Percentiles rank a stretch among this genome's conserved stretches.
phyloP scores from a whole-genome alignment of 208 protist species.

The Phytomonas francai region DNA sequence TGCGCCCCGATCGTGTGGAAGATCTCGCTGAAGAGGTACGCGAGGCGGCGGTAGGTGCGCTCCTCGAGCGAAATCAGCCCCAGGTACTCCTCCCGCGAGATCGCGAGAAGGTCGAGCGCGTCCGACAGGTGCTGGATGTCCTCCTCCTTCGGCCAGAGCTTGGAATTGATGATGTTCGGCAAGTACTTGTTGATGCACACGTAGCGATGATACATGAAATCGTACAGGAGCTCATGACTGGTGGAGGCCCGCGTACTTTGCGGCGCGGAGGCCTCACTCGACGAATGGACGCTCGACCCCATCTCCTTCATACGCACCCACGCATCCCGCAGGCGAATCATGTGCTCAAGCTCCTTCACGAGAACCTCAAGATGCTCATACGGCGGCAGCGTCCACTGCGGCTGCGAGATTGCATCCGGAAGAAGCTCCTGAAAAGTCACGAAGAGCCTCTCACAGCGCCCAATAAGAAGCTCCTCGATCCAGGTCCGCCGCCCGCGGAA shows the following conservation, averaged over 20 bases:
- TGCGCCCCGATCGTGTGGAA: not conserved
- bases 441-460: slow-evolving; percentile 32
- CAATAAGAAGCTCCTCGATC: slow-evolving; percentile 39
- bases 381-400: slow-evolving; percentile 14
- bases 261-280: too few relatives aligned
- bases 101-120: slow-evolving; percentile 31
- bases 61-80: slow-evolving; percentile 18
- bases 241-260: too few relatives aligned
- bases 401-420: slow-evolving; percentile 14
- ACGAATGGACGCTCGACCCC: too few relatives aligned
- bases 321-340: too few relatives aligned
- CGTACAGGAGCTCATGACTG: not conserved
- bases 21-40: slow-evolving; percentile 14
- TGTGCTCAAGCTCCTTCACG: slow-evolving; percentile 16
- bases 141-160: slow-evolving; percentile 11
- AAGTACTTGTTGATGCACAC: slow-evolving; percentile 6
- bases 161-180: slow-evolving; percentile 13
- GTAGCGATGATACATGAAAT: slow-evolving; percentile 1
- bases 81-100: slow-evolving; percentile 14
- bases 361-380: slow-evolving; percentile 10
- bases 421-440: slow-evolving; percentile 36
- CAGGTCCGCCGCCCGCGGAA: slow-evolving; percentile 28
- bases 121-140: slow-evolving; percentile 15
- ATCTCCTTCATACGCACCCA: too few relatives aligned
- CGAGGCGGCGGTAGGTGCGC: slow-evolving; percentile 19